Conservation (phyloP, 208 protist genomes). For the Leishmania lainsoni region DNA sequence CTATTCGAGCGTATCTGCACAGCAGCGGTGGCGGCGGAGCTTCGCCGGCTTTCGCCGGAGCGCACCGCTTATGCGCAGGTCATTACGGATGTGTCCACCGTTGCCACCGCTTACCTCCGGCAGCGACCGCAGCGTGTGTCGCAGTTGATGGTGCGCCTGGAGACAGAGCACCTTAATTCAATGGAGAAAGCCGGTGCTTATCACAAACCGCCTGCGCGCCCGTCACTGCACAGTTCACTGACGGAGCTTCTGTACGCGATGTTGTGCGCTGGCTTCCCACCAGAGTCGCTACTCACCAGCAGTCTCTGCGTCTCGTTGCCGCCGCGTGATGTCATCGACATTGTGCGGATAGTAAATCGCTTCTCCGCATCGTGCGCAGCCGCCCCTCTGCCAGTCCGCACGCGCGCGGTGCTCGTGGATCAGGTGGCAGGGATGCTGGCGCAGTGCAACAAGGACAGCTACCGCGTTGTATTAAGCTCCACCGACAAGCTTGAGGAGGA, state of each 20-base stretch:
- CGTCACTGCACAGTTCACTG: constrained; percentile 31
- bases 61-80: constrained; percentile 31
- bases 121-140: constrained; percentile 4
- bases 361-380: constrained; percentile 53
- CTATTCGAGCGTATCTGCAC: constrained; percentile 21
- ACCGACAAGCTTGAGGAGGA: neutral
- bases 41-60: constrained; percentile 22
- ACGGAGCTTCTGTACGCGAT: constrained; percentile 54
- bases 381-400: constrained; percentile 45
- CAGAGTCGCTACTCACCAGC: constrained; percentile 57
- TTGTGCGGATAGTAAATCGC: constrained; percentile 36
- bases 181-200: neutral
- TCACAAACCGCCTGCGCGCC: constrained; percentile 22
- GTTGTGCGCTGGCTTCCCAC: constrained; percentile 57
- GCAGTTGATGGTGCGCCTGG: constrained; percentile 14
- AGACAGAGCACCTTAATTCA: constrained; percentile 12
- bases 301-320: constrained; percentile 55
- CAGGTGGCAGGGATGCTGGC: constrained; percentile 12
- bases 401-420: constrained; percentile 33
- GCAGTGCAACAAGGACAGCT: constrained; percentile 19
- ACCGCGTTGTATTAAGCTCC: constrained; percentile 15
- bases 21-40: constrained; percentile 15
- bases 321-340: constrained; percentile 51
- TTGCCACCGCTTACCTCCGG: constrained; percentile 17
- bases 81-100: constrained; percentile 36